Percentiles rank a stretch among this genome's conserved stretches.
Evolutionary conservation across 2,329 filamentous ascomycete genomes (phyloP).

Genomic region (Penicillium concentricum): DNA sequence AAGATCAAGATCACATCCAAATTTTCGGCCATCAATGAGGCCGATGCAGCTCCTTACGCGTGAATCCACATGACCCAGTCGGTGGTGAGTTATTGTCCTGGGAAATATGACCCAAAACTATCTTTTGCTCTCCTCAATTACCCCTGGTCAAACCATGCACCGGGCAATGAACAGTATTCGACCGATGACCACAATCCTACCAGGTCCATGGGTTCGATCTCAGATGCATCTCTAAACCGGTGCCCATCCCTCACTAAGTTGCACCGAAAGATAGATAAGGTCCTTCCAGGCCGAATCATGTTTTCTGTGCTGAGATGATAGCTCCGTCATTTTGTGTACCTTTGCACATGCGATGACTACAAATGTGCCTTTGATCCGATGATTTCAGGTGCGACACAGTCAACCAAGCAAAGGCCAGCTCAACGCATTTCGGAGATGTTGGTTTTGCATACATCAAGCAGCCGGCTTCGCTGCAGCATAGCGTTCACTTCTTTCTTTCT

Average conservation of each 20-base stretch:
- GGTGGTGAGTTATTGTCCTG: background rate
- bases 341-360: background rate
- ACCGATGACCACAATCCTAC: background rate
- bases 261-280: background rate
- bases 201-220: background rate
- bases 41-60: background rate
- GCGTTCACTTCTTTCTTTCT: background rate
- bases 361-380: background rate
- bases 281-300: background rate
- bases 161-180: background rate
- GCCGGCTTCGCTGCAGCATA: conserved; percentile 9
- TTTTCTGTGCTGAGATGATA: background rate
- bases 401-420: background rate
- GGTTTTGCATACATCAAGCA: conserved; percentile 4
- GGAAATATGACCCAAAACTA: background rate
- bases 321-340: background rate
- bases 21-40: conserved; percentile 54
- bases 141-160: background rate
- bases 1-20: conserved; percentile 51
- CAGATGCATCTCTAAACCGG: background rate
- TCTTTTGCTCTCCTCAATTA: background rate
- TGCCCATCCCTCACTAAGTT: background rate
- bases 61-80: background rate
- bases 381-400: background rate
- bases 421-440: background rate